phyloP scores from a whole-genome alignment of 768 basidiomycete genomes.

The Pulveroboletus sp. region DNA sequence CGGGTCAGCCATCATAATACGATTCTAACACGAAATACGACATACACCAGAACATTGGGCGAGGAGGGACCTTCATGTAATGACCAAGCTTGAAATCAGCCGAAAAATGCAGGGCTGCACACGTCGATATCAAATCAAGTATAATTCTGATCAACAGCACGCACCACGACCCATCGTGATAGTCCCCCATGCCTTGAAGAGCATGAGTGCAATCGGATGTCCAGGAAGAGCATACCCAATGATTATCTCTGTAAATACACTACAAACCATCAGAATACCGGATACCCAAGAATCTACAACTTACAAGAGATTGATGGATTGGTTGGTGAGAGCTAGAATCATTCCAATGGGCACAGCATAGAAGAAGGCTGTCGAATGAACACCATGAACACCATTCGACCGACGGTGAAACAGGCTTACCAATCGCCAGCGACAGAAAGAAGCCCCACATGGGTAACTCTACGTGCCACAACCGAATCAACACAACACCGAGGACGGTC shows the following conservation, averaged over 20 bases:
- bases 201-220: slow-evolving; percentile 76
- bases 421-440: slow-evolving; percentile 58
- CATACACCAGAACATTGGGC: slow-evolving; percentile 68
- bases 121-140: too few species aligned
- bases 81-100: slow-evolving; percentile 80
- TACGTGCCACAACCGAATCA: slow-evolving; percentile 74
- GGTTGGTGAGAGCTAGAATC: slow-evolving; percentile 75
- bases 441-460: slow-evolving; percentile 69
- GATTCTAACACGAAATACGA: too few species aligned
- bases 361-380: slow-evolving; percentile 32
- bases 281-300: neutral
- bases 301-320: slow-evolving; percentile 67
- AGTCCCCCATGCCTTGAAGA: slow-evolving; percentile 85
- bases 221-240: slow-evolving; percentile 64
- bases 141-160: too few species aligned
- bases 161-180: too few species aligned
- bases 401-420: too few species aligned
- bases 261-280: slow-evolving; percentile 3
- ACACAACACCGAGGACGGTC: slow-evolving; percentile 65
- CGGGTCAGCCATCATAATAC: too few species aligned
- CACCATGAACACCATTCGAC: neutral
- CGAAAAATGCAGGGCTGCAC: slow-evolving; percentile 66
- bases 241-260: slow-evolving; percentile 77
- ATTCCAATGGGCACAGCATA: slow-evolving; percentile 56
- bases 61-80: slow-evolving; percentile 61